A percentile compares a stretch with the other conserved stretches of the same genome.
Evolutionary conservation across 176 grass and related monocot species (phyloP).

Genomic region (Oryza australiensis): DNA sequence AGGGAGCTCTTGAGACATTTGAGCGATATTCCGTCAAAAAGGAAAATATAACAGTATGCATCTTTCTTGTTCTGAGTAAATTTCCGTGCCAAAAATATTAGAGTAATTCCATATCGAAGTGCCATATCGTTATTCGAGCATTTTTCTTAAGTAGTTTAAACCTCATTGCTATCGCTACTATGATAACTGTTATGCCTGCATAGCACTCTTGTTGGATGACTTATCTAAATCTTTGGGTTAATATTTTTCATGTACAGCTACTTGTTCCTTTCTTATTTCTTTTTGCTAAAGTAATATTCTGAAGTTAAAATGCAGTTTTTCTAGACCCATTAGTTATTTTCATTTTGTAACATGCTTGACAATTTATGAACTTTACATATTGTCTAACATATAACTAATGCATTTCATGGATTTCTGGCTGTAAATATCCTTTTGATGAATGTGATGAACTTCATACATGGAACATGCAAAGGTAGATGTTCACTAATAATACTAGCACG

Average conservation of each 20-base stretch:
- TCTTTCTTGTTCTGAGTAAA: neutral
- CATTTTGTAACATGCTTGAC: neutral
- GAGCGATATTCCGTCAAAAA: conserved; percentile 69
- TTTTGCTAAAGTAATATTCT: neutral
- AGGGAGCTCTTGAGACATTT: conserved; percentile 86
- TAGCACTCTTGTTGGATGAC: conserved; percentile 6
- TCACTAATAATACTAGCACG: neutral
- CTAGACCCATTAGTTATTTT: neutral
- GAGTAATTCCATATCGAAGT: neutral
- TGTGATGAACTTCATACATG: neutral
- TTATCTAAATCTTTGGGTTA: neutral
- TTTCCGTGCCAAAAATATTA: neutral
- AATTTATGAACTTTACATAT: neutral
- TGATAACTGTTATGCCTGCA: neutral
- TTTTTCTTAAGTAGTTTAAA: neutral
- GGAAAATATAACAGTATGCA: conserved; percentile 82
- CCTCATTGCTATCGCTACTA: neutral
- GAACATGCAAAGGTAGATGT: neutral
- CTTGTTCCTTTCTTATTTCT: neutral
- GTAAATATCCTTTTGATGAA: neutral
- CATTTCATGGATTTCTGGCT: neutral
- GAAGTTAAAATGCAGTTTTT: neutral
- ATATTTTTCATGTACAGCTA: neutral
- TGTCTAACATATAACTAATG: neutral
- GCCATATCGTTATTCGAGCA: neutral